Evolutionary conservation across 148 eudicot genomes (phyloP).

Genomic region (Salicornia ramosissima): DNA sequence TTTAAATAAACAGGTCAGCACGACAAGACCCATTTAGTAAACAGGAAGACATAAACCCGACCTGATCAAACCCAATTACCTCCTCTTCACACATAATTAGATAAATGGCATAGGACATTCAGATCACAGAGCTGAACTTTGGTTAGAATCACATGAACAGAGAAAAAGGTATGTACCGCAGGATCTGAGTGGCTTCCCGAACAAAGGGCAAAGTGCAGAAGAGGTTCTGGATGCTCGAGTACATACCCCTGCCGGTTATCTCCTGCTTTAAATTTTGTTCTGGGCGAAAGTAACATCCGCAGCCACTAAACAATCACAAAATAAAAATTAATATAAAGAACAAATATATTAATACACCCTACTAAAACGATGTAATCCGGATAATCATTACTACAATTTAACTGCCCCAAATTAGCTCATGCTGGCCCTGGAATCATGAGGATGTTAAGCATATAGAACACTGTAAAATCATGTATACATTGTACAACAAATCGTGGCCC

Average conservation of each 20-base stretch:
- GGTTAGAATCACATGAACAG: not conserved
- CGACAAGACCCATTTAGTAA: too few relatives aligned
- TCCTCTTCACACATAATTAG: too few relatives aligned
- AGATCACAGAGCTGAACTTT: not conserved
- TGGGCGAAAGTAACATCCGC: conserved; percentile 63
- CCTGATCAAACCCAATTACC: too few relatives aligned
- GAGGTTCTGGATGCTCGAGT: conserved; percentile 86
- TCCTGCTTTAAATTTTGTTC: conserved; percentile 64
- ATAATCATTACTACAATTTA: not conserved
- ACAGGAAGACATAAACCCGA: too few relatives aligned
- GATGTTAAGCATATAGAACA: not conserved
- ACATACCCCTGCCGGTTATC: conserved; percentile 67
- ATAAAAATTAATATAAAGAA: not conserved
- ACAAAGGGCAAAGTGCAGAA: conserved; percentile 81
- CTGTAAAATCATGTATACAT: not conserved
- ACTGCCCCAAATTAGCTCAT: not conserved
- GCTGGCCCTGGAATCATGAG: not conserved
- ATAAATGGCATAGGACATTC: not conserved
- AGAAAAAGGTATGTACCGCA: conserved; percentile 48
- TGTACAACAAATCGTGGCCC: not conserved
- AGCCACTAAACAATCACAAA: conserved; percentile 61
- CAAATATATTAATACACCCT: not conserved
- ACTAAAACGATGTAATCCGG: not conserved
- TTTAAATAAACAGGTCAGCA: too few relatives aligned
- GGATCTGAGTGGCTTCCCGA: conserved; percentile 98